Percentiles rank a stretch among this genome's conserved stretches.
phyloP scores from a whole-genome alignment of 2,329 filamentous ascomycete species.

The Cucurbitaria berberidis region DNA sequence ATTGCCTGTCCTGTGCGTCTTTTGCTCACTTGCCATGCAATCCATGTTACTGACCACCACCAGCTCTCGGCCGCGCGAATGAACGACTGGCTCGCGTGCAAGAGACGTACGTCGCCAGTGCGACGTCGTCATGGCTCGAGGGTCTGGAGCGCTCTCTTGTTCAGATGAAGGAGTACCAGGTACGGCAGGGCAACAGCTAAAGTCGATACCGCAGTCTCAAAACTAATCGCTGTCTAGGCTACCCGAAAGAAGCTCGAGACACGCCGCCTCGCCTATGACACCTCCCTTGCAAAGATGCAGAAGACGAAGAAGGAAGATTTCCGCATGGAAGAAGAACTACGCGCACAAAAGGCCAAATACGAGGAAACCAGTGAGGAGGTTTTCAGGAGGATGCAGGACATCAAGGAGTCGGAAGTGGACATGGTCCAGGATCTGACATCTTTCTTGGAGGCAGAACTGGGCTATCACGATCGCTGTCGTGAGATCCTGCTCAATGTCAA shows the following conservation, averaged over 20 bases:
- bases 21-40: background rate
- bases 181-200: slow-evolving; percentile 51
- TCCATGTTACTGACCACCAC: slow-evolving; percentile 20
- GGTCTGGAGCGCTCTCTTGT: slow-evolving; percentile 86
- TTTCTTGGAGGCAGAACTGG: slow-evolving; percentile 87
- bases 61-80: slow-evolving; percentile 81
- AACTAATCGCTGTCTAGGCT: slow-evolving; percentile 55
- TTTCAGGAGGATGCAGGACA: slow-evolving; percentile 89
- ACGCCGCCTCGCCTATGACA: slow-evolving; percentile 87
- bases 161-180: slow-evolving; percentile 98
- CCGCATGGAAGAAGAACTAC: slow-evolving; percentile 88
- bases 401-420: slow-evolving; percentile 88
- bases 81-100: slow-evolving; percentile 86
- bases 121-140: slow-evolving; percentile 85
- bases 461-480: slow-evolving; percentile 88
- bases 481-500: slow-evolving; percentile 78
- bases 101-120: slow-evolving; percentile 78
- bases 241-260: slow-evolving; percentile 94
- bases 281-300: slow-evolving; percentile 86
- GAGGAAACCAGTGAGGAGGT: slow-evolving; percentile 96
- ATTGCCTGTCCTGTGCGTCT: slow-evolving; percentile 73
- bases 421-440: slow-evolving; percentile 77
- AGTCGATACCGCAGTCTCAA: background rate
- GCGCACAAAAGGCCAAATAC: slow-evolving; percentile 91
- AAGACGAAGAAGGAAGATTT: slow-evolving; percentile 95